Percentiles rank a stretch among this genome's conserved stretches.
phyloP scores from a whole-genome alignment of 164 flowering plant genomes.

The Stephania yunnanensis region DNA sequence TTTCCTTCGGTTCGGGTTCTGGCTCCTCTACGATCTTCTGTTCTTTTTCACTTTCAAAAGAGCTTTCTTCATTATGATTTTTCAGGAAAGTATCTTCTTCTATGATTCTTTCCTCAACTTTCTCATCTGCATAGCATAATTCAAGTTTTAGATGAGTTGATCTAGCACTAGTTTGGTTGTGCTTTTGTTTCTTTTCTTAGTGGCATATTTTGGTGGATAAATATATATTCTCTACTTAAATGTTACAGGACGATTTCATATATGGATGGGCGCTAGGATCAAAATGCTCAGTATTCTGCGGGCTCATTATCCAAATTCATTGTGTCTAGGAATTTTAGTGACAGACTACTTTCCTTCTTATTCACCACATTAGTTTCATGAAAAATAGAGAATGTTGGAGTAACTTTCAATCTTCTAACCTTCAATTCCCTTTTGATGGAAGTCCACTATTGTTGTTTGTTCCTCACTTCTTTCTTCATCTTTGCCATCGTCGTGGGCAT shows the following conservation, averaged over 20 bases:
- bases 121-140: conserved; percentile 9
- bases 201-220: neutral
- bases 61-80: neutral
- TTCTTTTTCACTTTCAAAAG: conserved; percentile 9
- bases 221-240: neutral
- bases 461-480: conserved; percentile 6
- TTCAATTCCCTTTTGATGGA: conserved; percentile 9
- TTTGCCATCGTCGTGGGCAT: neutral
- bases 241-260: neutral
- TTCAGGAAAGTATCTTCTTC: neutral
- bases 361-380: neutral
- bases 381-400: neutral
- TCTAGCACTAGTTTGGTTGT: neutral
- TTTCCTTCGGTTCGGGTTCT: neutral
- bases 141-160: neutral
- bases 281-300: neutral
- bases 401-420: conserved; percentile 9
- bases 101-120: neutral
- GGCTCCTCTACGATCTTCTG: neutral
- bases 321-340: neutral
- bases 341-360: neutral
- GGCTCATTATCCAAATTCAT: neutral
- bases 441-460: conserved; percentile 3
- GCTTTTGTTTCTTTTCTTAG: neutral
- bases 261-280: neutral